A percentile compares a stretch with the other conserved stretches of the same genome.
Conservation (phyloP, 257 asterid genomes). For the Dorcoceras hygrometricum region DNA sequence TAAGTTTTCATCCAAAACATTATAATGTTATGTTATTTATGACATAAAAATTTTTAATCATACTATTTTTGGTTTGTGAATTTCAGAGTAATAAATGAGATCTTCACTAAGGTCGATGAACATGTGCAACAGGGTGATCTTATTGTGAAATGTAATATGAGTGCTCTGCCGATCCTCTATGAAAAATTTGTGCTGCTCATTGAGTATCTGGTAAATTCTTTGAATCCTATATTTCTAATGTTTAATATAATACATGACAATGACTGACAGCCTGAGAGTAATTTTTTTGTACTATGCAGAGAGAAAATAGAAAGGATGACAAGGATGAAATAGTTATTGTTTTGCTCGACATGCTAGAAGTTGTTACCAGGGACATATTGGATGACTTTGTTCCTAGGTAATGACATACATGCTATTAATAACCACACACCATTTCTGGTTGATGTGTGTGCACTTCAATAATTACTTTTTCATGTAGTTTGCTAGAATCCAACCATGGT, state of each 20-base stretch:
- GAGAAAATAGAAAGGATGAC: constrained; percentile 69
- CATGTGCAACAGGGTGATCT: constrained; percentile 65
- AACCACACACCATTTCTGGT: constrained; percentile 13
- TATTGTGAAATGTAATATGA: constrained; percentile 54
- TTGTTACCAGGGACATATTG: constrained; percentile 95
- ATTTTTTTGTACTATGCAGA: constrained; percentile 46
- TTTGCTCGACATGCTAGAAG: constrained; percentile 89
- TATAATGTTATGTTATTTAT: constrained; percentile 6
- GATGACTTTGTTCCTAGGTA: constrained; percentile 78
- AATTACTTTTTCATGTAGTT: constrained; percentile 37
- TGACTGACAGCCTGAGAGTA: constrained; percentile 16
- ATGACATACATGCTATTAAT: constrained; percentile 17
- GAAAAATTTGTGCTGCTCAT: constrained; percentile 84
- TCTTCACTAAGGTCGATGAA: constrained; percentile 66
- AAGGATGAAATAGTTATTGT: constrained; percentile 87
- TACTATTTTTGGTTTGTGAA: constrained; percentile 24
- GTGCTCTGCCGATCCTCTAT: constrained; percentile 74
- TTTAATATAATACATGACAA: constrained; percentile 7
- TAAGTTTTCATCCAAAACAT: constrained; percentile 41
- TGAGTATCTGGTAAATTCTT: constrained; percentile 61
- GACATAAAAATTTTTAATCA: constrained; percentile 12
- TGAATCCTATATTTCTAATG: neutral
- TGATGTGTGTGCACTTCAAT: constrained; percentile 22
- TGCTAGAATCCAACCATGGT: constrained; percentile 78
- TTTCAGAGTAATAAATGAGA: constrained; percentile 68